A percentile compares a stretch with the other conserved stretches of the same genome.
These are phyloP conservation scores for Sclerotinia minor DNA, from an alignment of 2,329 filamentous ascomycete species.

Conservation along the genomic window DNA sequence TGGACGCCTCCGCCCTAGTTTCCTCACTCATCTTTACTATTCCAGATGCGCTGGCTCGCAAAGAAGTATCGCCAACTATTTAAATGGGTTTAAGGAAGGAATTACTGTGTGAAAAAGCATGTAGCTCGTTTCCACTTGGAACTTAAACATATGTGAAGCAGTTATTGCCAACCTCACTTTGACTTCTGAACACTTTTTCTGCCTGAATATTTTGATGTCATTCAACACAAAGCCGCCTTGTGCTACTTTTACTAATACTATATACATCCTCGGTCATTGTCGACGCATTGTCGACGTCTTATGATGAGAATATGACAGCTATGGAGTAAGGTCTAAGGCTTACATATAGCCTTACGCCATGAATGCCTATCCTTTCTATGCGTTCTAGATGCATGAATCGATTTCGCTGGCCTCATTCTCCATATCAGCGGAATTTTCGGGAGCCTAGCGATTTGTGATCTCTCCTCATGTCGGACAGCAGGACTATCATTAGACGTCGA, in stretches of 20 bases:
- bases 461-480: neutral
- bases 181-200: neutral
- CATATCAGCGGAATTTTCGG: neutral
- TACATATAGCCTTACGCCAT: neutral
- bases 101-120: neutral
- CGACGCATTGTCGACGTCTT: slow-evolving; percentile 3
- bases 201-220: neutral
- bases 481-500: neutral
- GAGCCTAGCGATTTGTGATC: neutral
- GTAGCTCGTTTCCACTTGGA: neutral
- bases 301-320: neutral
- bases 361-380: neutral
- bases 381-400: neutral
- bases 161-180: neutral
- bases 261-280: neutral
- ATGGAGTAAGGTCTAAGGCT: neutral
- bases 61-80: neutral
- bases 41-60: neutral
- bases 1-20: neutral
- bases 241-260: neutral
- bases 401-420: neutral
- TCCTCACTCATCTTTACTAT: neutral
- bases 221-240: neutral
- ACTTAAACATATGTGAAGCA: neutral
- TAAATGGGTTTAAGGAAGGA: neutral